Conservation (phyloP, 352 stramenopile species). For the Pilasporangium apinafurcum region DNA sequence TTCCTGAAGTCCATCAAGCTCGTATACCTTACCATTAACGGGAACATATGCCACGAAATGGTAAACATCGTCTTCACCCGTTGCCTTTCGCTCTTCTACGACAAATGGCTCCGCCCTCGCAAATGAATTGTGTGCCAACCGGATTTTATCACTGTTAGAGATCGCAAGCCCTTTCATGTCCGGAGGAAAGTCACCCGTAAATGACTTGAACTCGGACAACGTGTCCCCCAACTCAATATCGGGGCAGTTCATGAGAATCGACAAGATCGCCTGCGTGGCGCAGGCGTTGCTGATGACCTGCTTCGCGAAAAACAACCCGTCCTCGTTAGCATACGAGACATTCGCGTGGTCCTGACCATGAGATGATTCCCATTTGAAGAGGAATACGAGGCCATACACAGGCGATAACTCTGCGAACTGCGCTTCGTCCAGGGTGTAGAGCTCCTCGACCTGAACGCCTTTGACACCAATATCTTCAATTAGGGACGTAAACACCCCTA, state of each 20-base stretch:
- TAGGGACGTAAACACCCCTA: slow-evolving; percentile 88
- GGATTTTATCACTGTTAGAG: slow-evolving; percentile 84
- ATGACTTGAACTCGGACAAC: slow-evolving; percentile 72
- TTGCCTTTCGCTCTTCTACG: slow-evolving; percentile 62
- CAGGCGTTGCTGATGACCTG: slow-evolving; percentile 96
- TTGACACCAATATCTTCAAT: slow-evolving; percentile 93
- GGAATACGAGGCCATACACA: slow-evolving; percentile 93
- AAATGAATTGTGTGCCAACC: slow-evolving; percentile 81
- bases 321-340: slow-evolving; percentile 19
- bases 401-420: slow-evolving; percentile 61
- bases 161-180: slow-evolving; percentile 84
- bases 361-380: slow-evolving; percentile 91
- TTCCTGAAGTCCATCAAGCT: slow-evolving; percentile 92
- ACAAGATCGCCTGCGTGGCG: slow-evolving; percentile 96
- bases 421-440: slow-evolving; percentile 91
- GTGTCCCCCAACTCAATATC: slow-evolving; percentile 61
- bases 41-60: slow-evolving; percentile 97
- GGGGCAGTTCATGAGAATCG: slow-evolving; percentile 91
- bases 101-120: slow-evolving; percentile 75
- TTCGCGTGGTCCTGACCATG: slow-evolving; percentile 27
- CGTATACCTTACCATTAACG: slow-evolving; percentile 87
- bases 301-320: slow-evolving; percentile 93
- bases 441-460: slow-evolving; percentile 91
- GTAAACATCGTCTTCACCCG: slow-evolving; percentile 92
- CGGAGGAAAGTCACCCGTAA: slow-evolving; percentile 68